Percentiles rank a stretch among this genome's conserved stretches.
phyloP scores from a whole-genome alignment of 116 monocot genomes.

The Phalaenopsis hybrid region DNA sequence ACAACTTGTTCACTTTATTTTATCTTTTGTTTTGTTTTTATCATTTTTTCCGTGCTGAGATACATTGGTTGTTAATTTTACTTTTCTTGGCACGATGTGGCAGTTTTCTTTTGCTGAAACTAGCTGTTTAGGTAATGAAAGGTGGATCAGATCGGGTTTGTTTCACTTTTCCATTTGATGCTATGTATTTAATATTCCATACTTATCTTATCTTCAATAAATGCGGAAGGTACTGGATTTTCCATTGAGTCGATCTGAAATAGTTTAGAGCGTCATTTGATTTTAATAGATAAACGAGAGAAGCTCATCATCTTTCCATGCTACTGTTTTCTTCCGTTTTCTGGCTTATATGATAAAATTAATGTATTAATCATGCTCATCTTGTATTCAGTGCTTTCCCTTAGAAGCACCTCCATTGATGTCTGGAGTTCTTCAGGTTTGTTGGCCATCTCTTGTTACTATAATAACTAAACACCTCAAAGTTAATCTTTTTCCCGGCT shows the following conservation, averaged over 20 bases:
- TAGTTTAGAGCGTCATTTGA: neutral
- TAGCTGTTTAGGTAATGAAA: too few relatives aligned
- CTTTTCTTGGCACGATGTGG: too few relatives aligned
- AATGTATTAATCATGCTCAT: conserved; percentile 6
- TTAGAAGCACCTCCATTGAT: conserved; percentile 76
- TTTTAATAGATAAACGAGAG: neutral
- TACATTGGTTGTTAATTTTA: too few relatives aligned
- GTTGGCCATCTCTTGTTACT: neutral
- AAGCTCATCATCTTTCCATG: neutral
- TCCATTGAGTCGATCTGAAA: neutral
- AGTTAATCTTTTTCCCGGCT: neutral
- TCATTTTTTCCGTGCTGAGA: too few relatives aligned
- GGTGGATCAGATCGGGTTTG: too few relatives aligned
- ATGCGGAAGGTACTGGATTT: neutral
- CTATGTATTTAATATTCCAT: neutral
- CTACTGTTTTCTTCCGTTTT: neutral
- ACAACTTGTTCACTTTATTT: too few relatives aligned
- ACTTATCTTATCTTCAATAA: neutral
- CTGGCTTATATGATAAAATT: conserved; percentile 1
- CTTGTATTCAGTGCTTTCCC: conserved; percentile 78
- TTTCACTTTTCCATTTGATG: neutral
- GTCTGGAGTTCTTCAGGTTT: conserved; percentile 74
- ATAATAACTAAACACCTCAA: neutral
- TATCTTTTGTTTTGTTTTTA: too few relatives aligned
- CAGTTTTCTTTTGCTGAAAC: too few relatives aligned